Base-by-base conservation (phyloP, 2,329 filamentous ascomycete species). In the Colletotrichum abscissum region DNA sequence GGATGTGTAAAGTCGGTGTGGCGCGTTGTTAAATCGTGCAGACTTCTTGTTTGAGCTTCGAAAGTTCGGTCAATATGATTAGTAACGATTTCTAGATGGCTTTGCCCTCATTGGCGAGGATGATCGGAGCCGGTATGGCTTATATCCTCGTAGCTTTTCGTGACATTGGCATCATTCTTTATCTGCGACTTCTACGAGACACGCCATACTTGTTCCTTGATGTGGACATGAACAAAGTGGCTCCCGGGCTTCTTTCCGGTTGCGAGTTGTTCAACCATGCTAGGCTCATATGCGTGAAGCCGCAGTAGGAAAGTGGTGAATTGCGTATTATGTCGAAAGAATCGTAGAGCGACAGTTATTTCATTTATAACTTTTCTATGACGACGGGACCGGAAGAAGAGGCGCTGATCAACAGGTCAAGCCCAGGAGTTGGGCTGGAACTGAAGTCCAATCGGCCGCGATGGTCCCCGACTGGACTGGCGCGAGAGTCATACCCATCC, bases 11-110 rank as follows among this genome's bases (percentile, higher is more conserved):
- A 19, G 19, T 9, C 33, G 33, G 5, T 12, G 33, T n/a, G 42
- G 7, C 11, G 8, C 8, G 42, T 22, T n/a, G 0, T 4, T 0
- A 0, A n/a, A 4, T n/a, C 4, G 8, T 3, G 7, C 4, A 8
- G 7, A 49, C 8, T n/a, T 49, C 8, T n/a, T 49, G 42, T 4
- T n/a, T 49, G 42, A 49, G 42, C 4, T 11, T 49, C 8, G 19
- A 6, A 19, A 49, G 11, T 7, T 4, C 2, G 8, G 16, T 9
- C 19, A 22, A 22, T 9, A n/a, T 49, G 42, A n/a, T 11, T 8
- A 9, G 11, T 9, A 22, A 9, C 19, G 19, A 49, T n/a, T 9
- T 49, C 2, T 1, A 22, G 8, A 49, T 49, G 42, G 19, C 19
- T 22, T 49, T 9, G 42, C 8, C 19, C 8, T 49, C 19, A 49